Evolutionary conservation across 2,329 filamentous ascomycete genomes (phyloP).

Genomic region (Colletotrichum filicis): DNA sequence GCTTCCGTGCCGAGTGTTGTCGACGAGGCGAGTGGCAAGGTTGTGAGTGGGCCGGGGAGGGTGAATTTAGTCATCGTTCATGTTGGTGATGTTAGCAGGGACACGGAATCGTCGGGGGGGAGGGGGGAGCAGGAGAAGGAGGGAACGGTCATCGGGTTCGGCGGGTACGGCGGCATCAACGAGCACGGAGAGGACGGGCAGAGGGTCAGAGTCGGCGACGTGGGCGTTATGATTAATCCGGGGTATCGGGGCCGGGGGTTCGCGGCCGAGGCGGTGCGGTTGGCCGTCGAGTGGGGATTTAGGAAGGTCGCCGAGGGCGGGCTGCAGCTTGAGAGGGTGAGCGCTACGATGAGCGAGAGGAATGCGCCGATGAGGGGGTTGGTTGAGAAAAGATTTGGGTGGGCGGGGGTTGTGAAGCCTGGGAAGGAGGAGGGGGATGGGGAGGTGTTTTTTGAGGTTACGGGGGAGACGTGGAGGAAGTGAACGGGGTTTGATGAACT

Average conservation of each 20-base stretch:
- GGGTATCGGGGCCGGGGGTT: slow-evolving; percentile 39
- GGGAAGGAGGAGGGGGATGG: slow-evolving; percentile 32
- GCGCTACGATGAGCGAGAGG: slow-evolving; percentile 38
- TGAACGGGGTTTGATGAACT: background rate
- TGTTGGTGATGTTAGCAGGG: background rate
- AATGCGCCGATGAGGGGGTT: slow-evolving; percentile 41
- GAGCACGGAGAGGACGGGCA: slow-evolving; percentile 35
- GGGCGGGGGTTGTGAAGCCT: slow-evolving; percentile 35
- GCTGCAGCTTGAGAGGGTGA: slow-evolving; percentile 42
- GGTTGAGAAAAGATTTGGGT: slow-evolving; percentile 39
- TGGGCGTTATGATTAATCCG: slow-evolving; percentile 41
- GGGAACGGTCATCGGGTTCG: slow-evolving; percentile 40
- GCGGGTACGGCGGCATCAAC: slow-evolving; percentile 44
- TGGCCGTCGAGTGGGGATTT: slow-evolving; percentile 43
- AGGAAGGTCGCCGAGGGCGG: slow-evolving; percentile 37
- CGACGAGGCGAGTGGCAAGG: slow-evolving; percentile 16
- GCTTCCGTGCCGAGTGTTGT: slow-evolving; percentile 40
- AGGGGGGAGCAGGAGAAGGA: background rate
- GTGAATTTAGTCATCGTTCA: slow-evolving; percentile 41
- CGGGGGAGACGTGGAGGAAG: slow-evolving; percentile 35
- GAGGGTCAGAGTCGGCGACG: slow-evolving; percentile 40
- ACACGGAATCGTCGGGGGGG: background rate
- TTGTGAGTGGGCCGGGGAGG: slow-evolving; percentile 38
- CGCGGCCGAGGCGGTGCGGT: slow-evolving; percentile 40
- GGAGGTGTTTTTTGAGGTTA: slow-evolving; percentile 42